These are phyloP conservation scores for Mycena kentingensis DNA, from an alignment of 768 basidiomycete genomes.

Conservation along the genomic window DNA sequence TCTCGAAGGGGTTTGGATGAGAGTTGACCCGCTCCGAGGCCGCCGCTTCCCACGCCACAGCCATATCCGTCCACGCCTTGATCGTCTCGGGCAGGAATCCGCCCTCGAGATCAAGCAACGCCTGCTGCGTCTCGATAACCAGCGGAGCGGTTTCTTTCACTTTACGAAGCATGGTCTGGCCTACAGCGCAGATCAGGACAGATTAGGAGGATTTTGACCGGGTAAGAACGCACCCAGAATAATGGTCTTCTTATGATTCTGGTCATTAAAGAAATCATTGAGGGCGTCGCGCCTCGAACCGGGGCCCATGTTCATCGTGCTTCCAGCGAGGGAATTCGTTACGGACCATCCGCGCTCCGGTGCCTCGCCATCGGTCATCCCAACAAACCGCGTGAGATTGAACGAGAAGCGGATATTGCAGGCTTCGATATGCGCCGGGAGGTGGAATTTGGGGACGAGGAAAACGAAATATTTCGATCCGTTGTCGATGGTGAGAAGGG, in stretches of 20 bases:
- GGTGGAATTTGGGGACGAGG: conserved; percentile 35
- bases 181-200: not conserved
- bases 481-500: not conserved
- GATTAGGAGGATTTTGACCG: too few species aligned
- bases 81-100: not conserved
- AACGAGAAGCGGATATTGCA: conserved; percentile 34
- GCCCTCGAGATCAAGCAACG: not conserved
- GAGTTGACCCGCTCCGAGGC: not conserved
- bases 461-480: not conserved
- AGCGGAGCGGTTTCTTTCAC: not conserved
- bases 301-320: conserved; percentile 37
- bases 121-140: not conserved
- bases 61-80: not conserved
- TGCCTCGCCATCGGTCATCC: conserved; percentile 34
- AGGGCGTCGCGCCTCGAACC: conserved; percentile 30
- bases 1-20: not conserved
- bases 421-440: conserved; percentile 26
- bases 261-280: conserved; percentile 29
- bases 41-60: not conserved
- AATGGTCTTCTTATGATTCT: conserved; percentile 14
- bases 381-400: conserved; percentile 25
- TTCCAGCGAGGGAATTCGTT: conserved; percentile 25
- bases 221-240: not conserved
- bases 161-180: not conserved
- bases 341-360: conserved; percentile 34